These are phyloP conservation scores for Alternaria ventricosa DNA, from an alignment of 2,329 filamentous ascomycete genomes.

Conservation along the genomic window DNA sequence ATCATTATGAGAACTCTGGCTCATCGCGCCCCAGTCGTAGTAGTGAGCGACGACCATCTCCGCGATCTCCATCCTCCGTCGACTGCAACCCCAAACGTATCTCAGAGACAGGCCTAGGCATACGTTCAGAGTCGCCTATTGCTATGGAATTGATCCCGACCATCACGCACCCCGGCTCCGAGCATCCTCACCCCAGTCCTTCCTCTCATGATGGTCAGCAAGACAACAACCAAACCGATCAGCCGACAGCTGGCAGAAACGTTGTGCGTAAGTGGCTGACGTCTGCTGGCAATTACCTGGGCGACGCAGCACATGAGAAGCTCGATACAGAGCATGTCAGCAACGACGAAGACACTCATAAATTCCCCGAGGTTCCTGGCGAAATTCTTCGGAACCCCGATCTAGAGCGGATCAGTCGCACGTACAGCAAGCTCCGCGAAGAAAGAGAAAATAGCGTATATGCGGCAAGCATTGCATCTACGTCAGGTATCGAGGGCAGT, in stretches of 20 bases:
- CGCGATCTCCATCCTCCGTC: neutral
- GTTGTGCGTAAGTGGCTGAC: constrained; percentile 50
- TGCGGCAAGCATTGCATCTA: constrained; percentile 41
- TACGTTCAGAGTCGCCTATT: constrained; percentile 23
- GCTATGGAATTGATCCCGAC: constrained; percentile 18
- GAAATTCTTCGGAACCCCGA: constrained; percentile 56
- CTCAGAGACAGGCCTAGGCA: constrained; percentile 7
- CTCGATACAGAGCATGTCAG: constrained; percentile 57
- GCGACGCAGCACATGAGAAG: constrained; percentile 55
- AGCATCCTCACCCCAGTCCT: neutral
- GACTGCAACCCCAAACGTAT: neutral
- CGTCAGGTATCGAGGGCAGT: constrained; percentile 27
- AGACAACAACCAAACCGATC: neutral
- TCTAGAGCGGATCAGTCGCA: constrained; percentile 49
- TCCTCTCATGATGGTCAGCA: neutral
- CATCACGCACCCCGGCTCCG: constrained; percentile 20
- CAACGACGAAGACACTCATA: constrained; percentile 53
- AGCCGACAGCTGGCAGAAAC: constrained; percentile 25
- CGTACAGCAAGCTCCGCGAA: constrained; percentile 52
- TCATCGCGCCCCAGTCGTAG: constrained; percentile 31
- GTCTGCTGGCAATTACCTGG: constrained; percentile 54
- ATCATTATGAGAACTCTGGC: constrained; percentile 3
- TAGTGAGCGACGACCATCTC: constrained; percentile 11
- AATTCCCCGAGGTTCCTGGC: constrained; percentile 65
- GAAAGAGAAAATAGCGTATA: constrained; percentile 50